Conservation (phyloP, 1,139 yeast species). For the Debaryomyces robertsiae region DNA sequence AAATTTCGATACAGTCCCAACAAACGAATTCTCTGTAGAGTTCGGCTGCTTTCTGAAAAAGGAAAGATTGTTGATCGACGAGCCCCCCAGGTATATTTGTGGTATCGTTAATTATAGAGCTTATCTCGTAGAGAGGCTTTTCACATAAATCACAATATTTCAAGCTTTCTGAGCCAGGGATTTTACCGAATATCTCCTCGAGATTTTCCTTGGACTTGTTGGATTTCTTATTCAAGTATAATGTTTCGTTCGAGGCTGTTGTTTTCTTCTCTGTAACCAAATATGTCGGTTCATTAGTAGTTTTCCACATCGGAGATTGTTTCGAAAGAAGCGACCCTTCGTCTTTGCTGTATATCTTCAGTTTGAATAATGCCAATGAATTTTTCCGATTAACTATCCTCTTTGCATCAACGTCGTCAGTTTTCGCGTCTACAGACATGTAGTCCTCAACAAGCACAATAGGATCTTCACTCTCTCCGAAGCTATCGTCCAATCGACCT, state of each 20-base stretch:
- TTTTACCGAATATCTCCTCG: conserved; percentile 44
- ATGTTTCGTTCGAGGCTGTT: conserved; percentile 17
- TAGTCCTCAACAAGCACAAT: conserved; percentile 57
- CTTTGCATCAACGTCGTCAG: background rate
- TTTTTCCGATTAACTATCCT: conserved; percentile 29
- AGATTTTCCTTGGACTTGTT: conserved; percentile 28
- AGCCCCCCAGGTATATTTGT: conserved; percentile 17
- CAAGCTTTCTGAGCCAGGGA: conserved; percentile 44
- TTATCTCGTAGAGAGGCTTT: conserved; percentile 64
- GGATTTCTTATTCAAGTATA: background rate
- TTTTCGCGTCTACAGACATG: conserved; percentile 19
- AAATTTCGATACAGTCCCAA: conserved; percentile 59
- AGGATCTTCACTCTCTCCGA: conserved; percentile 44
- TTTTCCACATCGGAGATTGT: conserved; percentile 8
- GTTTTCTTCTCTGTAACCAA: conserved; percentile 16
- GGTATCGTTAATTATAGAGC: conserved; percentile 42
- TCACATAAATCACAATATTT: conserved; percentile 69
- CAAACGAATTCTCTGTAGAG: conserved; percentile 60
- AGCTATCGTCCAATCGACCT: conserved; percentile 14
- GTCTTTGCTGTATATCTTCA: conserved; percentile 16
- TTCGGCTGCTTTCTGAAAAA: background rate
- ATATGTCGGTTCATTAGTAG: background rate
- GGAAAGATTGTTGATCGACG: too few species aligned
- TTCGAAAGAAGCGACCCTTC: background rate
- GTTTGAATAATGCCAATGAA: conserved; percentile 45